Conservation (phyloP, 768 basidiomycete genomes). For the Leccinum uliginosum region DNA sequence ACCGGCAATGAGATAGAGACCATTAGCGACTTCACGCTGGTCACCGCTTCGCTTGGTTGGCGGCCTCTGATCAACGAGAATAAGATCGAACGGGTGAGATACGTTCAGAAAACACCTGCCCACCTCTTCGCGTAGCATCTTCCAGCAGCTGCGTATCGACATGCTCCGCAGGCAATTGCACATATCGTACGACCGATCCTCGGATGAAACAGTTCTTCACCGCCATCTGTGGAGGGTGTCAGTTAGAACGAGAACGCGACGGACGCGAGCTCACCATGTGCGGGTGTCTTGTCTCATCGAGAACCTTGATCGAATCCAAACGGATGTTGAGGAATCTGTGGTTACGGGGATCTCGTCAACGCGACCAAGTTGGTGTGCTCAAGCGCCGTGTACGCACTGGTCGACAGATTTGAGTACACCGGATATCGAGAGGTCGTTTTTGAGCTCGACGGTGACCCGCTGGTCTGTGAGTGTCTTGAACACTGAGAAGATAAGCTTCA, state of each 20-base stretch:
- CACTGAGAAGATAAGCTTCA: conserved; percentile 87
- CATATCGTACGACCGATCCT: conserved; percentile 96
- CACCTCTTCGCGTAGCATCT: conserved; percentile 95
- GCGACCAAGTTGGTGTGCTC: neutral
- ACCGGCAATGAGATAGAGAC: neutral
- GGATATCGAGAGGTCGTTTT: conserved; percentile 97
- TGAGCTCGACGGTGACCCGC: conserved; percentile 93
- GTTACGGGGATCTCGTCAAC: conserved; percentile 4
- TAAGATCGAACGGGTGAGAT: conserved; percentile 3
- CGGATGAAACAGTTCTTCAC: conserved; percentile 99
- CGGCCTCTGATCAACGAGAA: conserved; percentile 32
- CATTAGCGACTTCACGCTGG: neutral
- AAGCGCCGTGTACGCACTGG: conserved; percentile 57
- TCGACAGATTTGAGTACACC: conserved; percentile 96
- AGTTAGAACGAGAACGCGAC: neutral
- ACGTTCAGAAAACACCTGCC: conserved; percentile 8
- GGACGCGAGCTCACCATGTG: conserved; percentile 77
- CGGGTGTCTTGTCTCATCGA: conserved; percentile 90
- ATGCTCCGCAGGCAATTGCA: conserved; percentile 86
- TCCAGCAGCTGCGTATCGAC: conserved; percentile 95
- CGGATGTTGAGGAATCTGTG: conserved; percentile 91
- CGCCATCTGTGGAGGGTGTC: conserved; percentile 67
- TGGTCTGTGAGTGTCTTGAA: conserved; percentile 99
- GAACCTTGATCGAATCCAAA: conserved; percentile 87
- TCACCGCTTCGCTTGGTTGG: conserved; percentile 39